phyloP scores from a whole-genome alignment of 768 basidiomycete genomes.

The Auricularia cornea region DNA sequence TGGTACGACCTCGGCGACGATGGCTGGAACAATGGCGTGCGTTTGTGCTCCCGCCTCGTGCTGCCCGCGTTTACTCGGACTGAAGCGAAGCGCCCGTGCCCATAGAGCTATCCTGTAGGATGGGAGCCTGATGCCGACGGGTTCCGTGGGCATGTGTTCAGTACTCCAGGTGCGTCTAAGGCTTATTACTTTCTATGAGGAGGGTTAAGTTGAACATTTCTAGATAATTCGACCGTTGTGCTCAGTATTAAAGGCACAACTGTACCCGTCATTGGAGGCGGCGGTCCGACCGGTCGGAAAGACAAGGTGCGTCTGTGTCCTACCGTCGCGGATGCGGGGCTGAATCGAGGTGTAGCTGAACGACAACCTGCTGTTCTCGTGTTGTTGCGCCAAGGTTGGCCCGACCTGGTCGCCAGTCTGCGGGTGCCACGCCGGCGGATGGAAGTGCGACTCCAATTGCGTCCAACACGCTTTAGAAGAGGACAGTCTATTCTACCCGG shows the following conservation, averaged over 20 bases:
- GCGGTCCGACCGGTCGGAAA: conserved; percentile 79
- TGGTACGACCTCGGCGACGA: conserved; percentile 76
- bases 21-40: conserved; percentile 53
- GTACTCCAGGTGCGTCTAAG: conserved; percentile 30
- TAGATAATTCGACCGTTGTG: conserved; percentile 76
- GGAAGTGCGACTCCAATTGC: conserved; percentile 77
- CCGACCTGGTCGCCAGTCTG: conserved; percentile 92
- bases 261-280: conserved; percentile 60
- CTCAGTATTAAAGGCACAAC: conserved; percentile 93
- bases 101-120: conserved; percentile 73
- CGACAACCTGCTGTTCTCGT: conserved; percentile 88
- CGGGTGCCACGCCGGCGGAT: conserved; percentile 70
- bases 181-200: neutral
- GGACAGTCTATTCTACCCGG: conserved; percentile 82
- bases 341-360: conserved; percentile 39
- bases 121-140: conserved; percentile 88
- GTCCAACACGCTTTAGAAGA: conserved; percentile 64
- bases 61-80: neutral
- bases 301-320: conserved; percentile 43
- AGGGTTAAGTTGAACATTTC: too few relatives aligned
- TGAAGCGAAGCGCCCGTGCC: neutral
- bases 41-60: conserved; percentile 4
- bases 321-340: too few relatives aligned
- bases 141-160: conserved; percentile 87
- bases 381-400: conserved; percentile 88